phyloP scores from a whole-genome alignment of 345 rosid species.

The Syzygium aqueum region DNA sequence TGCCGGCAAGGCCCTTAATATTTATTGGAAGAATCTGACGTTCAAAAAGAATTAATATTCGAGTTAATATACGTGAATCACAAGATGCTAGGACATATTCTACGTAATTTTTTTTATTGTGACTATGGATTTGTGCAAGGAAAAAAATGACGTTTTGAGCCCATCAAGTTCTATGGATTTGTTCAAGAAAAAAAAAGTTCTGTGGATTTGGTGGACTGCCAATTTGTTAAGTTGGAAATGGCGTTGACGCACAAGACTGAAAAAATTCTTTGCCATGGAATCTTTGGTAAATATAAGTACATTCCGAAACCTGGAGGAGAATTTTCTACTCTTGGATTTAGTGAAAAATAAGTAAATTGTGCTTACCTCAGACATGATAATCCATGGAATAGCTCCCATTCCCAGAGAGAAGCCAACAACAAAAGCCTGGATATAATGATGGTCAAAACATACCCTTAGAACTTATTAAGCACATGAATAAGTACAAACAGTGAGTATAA shows the following conservation, averaged over 20 bases:
- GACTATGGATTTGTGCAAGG: not conserved
- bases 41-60: not conserved
- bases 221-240: not conserved
- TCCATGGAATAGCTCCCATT: slow-evolving; percentile 93
- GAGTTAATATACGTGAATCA: not conserved
- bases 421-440: slow-evolving; percentile 35
- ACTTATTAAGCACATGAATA: not conserved
- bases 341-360: not conserved
- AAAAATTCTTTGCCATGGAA: not conserved
- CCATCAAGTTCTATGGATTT: not conserved
- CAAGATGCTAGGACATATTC: not conserved
- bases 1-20: slow-evolving; percentile 40
- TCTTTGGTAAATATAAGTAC: not conserved
- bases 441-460: not conserved
- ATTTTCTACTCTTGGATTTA: not conserved
- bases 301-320: not conserved
- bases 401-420: slow-evolving; percentile 82
- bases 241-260: not conserved
- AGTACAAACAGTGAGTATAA: not conserved
- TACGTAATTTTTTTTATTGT: not conserved
- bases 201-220: not conserved
- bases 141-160: not conserved
- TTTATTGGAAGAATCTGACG: slow-evolving; percentile 64
- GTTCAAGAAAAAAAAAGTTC: not conserved
- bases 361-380: slow-evolving; percentile 97